Evolutionary conservation across 768 basidiomycete genomes (phyloP), one percentile per base, ranked within the genome.

Genomic region (Scleroderma citrinum): DNA sequence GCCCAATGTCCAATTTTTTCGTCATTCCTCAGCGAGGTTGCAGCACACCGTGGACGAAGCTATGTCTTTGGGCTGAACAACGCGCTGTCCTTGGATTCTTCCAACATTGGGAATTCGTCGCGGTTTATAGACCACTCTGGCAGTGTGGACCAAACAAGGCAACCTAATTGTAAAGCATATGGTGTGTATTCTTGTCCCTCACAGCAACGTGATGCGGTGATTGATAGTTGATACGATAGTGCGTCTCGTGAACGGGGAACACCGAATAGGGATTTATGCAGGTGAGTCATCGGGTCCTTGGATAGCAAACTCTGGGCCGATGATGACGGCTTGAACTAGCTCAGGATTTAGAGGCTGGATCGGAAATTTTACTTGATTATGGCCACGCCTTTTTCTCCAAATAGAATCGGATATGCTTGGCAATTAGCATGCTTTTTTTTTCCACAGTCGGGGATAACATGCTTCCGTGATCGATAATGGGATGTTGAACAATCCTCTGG

Each of bases 91-190:
- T 56, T 87, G n/a, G 87, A 89, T 59, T 69, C 77, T 26, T 63
- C 73, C 16, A 71, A 67, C 31, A 74, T 68, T 1, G 85, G 83
- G 4, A 87, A 87, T 49, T 69, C 73, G 35, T 71, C 83, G n/a
- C 72, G 85, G 13, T 87, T 80, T 55, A 78, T 88, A 46, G 85
- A 90, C 56, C 86, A 89, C 69, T 19, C 55, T 40, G 42, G 31
- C 44, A 30, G 50, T 50, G 44, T 53, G 39, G 16, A 60, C 66
- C 3, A 35, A 32, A 34, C 54, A 10, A 51, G 29, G 14, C 54
- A 30, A 20, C 54, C 47, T 12, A 87, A 83, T 56, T 77, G 76
- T 50, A 44, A 51, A 1, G 79, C 80, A 0, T 56, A 49, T 48
- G 71, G 82, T 82, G 54, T 23, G 70, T 59, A 12, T 21, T 13